Evolutionary conservation across 192 early-diverging fungal genomes (phyloP), one percentile per base, ranked within the genome.

Genomic region (Podila horticola): DNA sequence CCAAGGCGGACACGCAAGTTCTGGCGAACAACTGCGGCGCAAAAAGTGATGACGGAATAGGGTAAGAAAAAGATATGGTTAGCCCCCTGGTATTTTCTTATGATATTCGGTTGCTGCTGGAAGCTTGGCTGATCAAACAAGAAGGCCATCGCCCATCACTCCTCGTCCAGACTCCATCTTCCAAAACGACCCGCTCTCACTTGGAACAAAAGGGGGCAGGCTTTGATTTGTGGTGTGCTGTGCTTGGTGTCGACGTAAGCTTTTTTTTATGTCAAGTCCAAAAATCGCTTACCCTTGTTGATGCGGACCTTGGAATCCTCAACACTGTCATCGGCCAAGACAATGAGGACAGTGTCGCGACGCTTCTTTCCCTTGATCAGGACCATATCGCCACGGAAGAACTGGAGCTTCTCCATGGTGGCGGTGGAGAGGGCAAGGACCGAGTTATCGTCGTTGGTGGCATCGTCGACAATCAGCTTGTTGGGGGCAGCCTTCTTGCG

Each of bases 391-490:
- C 93, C 94, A 63, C 92, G 82, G 88, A 95, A 94, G 58, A 95
- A 88, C 22, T 84, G 83, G 36, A 95, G 88, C 67, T 75, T 83
- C 57, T 95, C 94, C 73, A 95, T 92, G 20, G 94, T 94, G 59
- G 89, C 90, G 24, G 93, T 90, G 62, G 86, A 89, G 75, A 95
- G 85, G 58, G 88, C 82, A 64, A 89, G 87, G 28, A 95, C 93
- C n/a, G 94, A 95, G 85, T 94, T 95, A 86, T 95, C 94, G 82
- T 95, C 94, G 41, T 64, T 45, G 41, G 88, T 91, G 28, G 95
- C 94, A 72, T 97, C 96, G 81, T 97, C 97, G 22, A 98, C 94
- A 85, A 98, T 93, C 62, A 98, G 87, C 90, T 98, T 98, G 87
- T 98, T 98, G 17, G 73, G 41, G 15, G 41, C 41, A 45, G 41